A percentile compares a stretch with the other conserved stretches of the same genome.
These are phyloP conservation scores for Mycena belliarum DNA, from an alignment of 768 basidiomycete species.

Conservation along the genomic window DNA sequence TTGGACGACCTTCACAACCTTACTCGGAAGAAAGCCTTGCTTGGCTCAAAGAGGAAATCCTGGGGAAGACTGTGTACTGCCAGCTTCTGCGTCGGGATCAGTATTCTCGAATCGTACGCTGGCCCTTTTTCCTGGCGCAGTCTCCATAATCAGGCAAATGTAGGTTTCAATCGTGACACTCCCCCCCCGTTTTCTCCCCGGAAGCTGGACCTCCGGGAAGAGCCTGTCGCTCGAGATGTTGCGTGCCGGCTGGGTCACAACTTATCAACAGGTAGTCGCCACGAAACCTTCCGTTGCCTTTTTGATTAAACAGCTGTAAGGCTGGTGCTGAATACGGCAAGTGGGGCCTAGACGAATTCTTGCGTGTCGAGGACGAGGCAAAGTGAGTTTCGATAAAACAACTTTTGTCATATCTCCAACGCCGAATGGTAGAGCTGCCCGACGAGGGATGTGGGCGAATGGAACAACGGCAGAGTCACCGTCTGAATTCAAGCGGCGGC, in stretches of 20 bases:
- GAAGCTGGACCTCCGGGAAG: slow-evolving; percentile 45
- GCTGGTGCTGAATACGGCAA: slow-evolving; percentile 79
- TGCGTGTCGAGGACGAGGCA: slow-evolving; percentile 63
- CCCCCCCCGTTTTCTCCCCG: slow-evolving; percentile 55
- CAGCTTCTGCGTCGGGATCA: slow-evolving; percentile 80
- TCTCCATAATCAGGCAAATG: background rate
- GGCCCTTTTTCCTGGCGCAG: background rate
- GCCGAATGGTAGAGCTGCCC: slow-evolving; percentile 46
- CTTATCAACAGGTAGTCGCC: slow-evolving; percentile 61
- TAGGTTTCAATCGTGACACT: slow-evolving; percentile 71
- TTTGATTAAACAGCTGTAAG: slow-evolving; percentile 22
- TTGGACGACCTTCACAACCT: slow-evolving; percentile 79
- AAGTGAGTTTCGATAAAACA: slow-evolving; percentile 45
- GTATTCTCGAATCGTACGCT: slow-evolving; percentile 78
- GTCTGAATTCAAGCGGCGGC: slow-evolving; percentile 76
- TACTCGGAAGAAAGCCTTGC: slow-evolving; percentile 70
- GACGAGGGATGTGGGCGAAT: slow-evolving; percentile 74
- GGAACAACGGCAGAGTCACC: slow-evolving; percentile 64
- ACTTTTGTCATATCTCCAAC: background rate
- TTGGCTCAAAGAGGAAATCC: slow-evolving; percentile 64
- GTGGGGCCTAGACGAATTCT: slow-evolving; percentile 63
- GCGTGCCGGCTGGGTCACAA: slow-evolving; percentile 70
- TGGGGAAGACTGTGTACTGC: slow-evolving; percentile 64
- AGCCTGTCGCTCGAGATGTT: slow-evolving; percentile 74
- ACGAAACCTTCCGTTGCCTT: background rate